phyloP scores from a whole-genome alignment of 192 early-diverging fungal genomes.

The Obelidium mucronatum region DNA sequence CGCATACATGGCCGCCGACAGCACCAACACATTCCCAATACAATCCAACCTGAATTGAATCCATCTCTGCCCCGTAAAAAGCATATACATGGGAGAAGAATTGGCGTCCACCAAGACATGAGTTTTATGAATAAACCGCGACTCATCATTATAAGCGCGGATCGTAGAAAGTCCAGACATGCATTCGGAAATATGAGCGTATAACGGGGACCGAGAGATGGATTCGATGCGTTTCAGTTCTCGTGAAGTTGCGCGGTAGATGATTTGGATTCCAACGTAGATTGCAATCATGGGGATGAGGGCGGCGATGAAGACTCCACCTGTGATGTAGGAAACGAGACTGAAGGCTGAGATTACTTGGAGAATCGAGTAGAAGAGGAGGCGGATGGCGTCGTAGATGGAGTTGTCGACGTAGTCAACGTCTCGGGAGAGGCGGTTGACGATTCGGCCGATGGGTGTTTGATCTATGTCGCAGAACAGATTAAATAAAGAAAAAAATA shows the following conservation, averaged over 20 bases:
- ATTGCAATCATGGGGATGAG: constrained; percentile 74
- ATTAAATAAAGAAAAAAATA: constrained; percentile 18
- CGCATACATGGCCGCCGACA: constrained; percentile 4
- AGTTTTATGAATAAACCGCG: constrained; percentile 9
- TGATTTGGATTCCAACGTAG: constrained; percentile 75
- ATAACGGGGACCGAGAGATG: constrained; percentile 37
- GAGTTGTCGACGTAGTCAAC: constrained; percentile 45
- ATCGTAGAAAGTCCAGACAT: constrained; percentile 46
- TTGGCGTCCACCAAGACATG: constrained; percentile 11
- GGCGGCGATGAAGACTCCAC: constrained; percentile 66
- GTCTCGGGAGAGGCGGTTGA: constrained; percentile 64
- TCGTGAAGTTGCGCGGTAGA: constrained; percentile 77
- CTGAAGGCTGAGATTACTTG: not conserved
- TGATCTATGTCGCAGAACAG: constrained; percentile 53
- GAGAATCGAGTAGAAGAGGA: not conserved
- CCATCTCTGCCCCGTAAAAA: constrained; percentile 21
- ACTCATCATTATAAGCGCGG: constrained; percentile 22
- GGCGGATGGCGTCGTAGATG: not conserved
- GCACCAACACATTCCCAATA: constrained; percentile 27
- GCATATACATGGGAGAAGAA: constrained; percentile 4
- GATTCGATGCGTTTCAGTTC: constrained; percentile 45
- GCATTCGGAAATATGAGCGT: constrained; percentile 46
- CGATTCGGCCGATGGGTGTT: constrained; percentile 74
- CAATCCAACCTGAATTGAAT: constrained; percentile 20
- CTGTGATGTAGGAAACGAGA: constrained; percentile 32